Base-by-base conservation (phyloP, 1,284 basidiomycete genomes). In the Microbotryum intermedium region DNA sequence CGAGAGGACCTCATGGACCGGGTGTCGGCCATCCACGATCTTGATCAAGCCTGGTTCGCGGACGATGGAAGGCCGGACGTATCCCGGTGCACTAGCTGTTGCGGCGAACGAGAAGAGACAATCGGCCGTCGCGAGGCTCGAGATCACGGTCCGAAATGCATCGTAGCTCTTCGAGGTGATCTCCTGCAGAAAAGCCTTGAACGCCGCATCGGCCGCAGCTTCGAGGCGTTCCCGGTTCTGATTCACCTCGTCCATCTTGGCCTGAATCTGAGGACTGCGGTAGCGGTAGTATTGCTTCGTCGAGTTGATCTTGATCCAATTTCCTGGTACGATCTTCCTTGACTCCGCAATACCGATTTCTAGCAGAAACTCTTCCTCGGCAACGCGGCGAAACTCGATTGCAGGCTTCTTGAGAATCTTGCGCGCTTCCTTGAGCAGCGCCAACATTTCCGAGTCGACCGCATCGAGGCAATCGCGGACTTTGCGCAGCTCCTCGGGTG, bases 251-350 rank as follows among this genome's bases (percentile, higher is more conserved):
- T 86, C 80, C 1, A 87, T 73, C 74, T 88, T 82, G 21, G 50
- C 52, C 56, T 76, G 74, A 54, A 83, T 80, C 21, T 89, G 81
- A 30, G 91, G 90, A 0, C 90, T 84, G 55, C 87, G 86, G 73
- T 88, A 97, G n/a, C 94, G 81, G 50, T 84, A 82, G 28, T 81
- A 77, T 21, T 76, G 76, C 74, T 86, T 92, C 1, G 92, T 97
- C 48, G 87, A 89, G 61, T 47, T 88, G 53, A 92, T 79, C 44
- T 87, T 77, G 50, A 83, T 77, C 92, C 93, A 98, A 59, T 82
- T 80, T 7, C 81, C 80, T 0, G 94, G 94, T 4, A 90, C 83
- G 13, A 65, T 53, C 11, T 80, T 80, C 64, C 82, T 81, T 16
- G 84, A 83, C 50, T 90, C 88, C 8, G 79, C 79, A 53, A 83